phyloP scores from a whole-genome alignment of 2,329 filamentous ascomycete genomes.

The Hypoxylon sp. region DNA sequence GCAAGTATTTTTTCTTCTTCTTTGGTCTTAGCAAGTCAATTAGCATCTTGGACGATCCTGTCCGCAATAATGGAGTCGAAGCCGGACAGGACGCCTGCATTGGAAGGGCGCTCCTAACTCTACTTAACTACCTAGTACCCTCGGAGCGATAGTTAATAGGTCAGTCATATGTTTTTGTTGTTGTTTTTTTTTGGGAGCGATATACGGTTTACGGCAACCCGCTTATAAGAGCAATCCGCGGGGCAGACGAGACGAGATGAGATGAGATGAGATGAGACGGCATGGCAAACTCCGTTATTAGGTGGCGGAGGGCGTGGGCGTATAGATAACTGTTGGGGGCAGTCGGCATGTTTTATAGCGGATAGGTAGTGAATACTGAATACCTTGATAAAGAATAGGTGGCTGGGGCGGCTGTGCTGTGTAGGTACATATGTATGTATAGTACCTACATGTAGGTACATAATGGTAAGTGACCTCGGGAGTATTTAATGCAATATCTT shows the following conservation, averaged over 20 bases:
- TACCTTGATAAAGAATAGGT: constrained; percentile 19
- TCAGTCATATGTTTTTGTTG: not conserved
- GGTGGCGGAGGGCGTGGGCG: constrained; percentile 9
- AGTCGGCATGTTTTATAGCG: constrained; percentile 32
- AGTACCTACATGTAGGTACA: too few species aligned
- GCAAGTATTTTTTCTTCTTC: constrained; percentile 31
- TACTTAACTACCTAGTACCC: not conserved
- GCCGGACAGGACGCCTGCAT: constrained; percentile 7
- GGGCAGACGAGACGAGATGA: constrained; percentile 16
- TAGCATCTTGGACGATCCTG: constrained; percentile 17
- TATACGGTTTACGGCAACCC: constrained; percentile 15
- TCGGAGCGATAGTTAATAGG: constrained; percentile 6
- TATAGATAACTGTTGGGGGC: constrained; percentile 30
- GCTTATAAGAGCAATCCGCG: constrained; percentile 19
- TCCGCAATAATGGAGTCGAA: constrained; percentile 15
- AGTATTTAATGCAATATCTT: constrained; percentile 26
- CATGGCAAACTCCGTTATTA: constrained; percentile 4
- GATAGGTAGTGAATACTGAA: constrained; percentile 3
- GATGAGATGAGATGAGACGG: not conserved
- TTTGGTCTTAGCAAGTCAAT: constrained; percentile 12
- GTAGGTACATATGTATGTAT: too few species aligned
- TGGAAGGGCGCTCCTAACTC: not conserved
- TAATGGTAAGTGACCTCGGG: constrained; percentile 11
- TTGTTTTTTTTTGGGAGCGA: not conserved
- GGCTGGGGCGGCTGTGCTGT: constrained; percentile 1